Evolutionary conservation across 2,329 filamentous ascomycete species (phyloP).

Genomic region (Paramyrothecium sp.): DNA sequence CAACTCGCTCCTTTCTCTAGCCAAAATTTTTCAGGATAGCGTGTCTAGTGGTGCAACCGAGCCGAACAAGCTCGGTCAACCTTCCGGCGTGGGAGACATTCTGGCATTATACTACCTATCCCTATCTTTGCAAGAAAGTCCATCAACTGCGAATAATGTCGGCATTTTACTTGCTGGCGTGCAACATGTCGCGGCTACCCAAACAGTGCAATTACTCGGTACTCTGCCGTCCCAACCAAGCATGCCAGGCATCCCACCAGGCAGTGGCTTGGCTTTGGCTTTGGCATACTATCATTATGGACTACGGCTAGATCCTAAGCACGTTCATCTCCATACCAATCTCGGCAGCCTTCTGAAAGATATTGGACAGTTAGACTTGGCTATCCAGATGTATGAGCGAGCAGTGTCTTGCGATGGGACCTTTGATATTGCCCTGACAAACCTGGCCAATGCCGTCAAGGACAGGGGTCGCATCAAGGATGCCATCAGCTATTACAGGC

Average conservation of each 20-base stretch:
- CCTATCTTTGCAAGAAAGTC: conserved; percentile 88
- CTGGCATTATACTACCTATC: conserved; percentile 94
- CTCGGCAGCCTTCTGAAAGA: conserved; percentile 94
- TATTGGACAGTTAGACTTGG: conserved; percentile 86
- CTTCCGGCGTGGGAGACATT: conserved; percentile 85
- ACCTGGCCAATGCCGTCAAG: conserved; percentile 96
- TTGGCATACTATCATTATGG: conserved; percentile 96
- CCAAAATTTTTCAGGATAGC: conserved; percentile 96
- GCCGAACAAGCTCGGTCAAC: conserved; percentile 55
- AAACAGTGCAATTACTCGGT: conserved; percentile 7
- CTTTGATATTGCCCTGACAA: conserved; percentile 95
- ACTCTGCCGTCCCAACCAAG: conserved; percentile 23
- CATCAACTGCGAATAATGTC: conserved; percentile 97
- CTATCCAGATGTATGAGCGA: conserved; percentile 96
- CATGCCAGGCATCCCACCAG: conserved; percentile 78
- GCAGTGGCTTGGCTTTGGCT: conserved; percentile 84
- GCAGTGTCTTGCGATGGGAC: conserved; percentile 89
- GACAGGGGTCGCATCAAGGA: conserved; percentile 91
- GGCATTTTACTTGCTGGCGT: conserved; percentile 95
- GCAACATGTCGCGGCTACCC: conserved; percentile 59
- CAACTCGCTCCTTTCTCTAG: conserved; percentile 89
- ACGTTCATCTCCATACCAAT: conserved; percentile 96
- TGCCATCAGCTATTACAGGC: conserved; percentile 87
- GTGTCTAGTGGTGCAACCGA: conserved; percentile 72
- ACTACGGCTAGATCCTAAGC: conserved; percentile 77